Conservation (phyloP, 345 rosid species). For the Euclidium syriacum region DNA sequence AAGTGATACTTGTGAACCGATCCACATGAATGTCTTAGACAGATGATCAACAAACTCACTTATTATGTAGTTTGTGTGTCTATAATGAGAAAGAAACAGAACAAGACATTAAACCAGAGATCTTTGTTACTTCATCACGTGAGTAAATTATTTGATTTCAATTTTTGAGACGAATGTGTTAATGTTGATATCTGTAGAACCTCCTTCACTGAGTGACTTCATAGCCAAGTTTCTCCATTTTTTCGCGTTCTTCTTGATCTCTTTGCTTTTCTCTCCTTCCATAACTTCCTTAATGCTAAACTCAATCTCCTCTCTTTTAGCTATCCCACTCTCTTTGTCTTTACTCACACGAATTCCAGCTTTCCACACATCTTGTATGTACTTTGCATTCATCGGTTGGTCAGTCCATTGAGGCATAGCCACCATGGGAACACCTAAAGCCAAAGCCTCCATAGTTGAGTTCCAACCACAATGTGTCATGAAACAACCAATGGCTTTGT, state of each 20-base stretch:
- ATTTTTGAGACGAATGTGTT: conserved; percentile 31
- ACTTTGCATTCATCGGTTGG: conserved; percentile 50
- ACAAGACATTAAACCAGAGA: neutral
- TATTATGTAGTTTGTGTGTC: conserved; percentile 1
- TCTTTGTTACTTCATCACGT: neutral
- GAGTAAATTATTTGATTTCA: neutral
- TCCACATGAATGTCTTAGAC: neutral
- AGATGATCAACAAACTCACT: conserved; percentile 9
- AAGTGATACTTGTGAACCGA: neutral
- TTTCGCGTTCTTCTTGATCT: conserved; percentile 33
- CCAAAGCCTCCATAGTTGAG: conserved; percentile 45
- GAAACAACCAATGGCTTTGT: conserved; percentile 50
- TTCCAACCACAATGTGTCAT: conserved; percentile 71
- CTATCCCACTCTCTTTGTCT: conserved; percentile 42
- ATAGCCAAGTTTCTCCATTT: conserved; percentile 50
- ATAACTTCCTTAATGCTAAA: conserved; percentile 44
- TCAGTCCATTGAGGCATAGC: conserved; percentile 58
- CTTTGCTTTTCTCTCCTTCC: conserved; percentile 42
- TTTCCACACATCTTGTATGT: conserved; percentile 54
- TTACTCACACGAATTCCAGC: conserved; percentile 51
- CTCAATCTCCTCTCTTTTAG: conserved; percentile 45
- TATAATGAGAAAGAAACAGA: conserved; percentile 5
- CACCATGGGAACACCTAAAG: conserved; percentile 51
- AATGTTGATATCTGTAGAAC: conserved; percentile 45
- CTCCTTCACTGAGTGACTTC: conserved; percentile 42